Percentiles rank a stretch among this genome's conserved stretches.
Evolutionary conservation across 176 grass and related monocot species (phyloP).

Genomic region (Musa beccarii): DNA sequence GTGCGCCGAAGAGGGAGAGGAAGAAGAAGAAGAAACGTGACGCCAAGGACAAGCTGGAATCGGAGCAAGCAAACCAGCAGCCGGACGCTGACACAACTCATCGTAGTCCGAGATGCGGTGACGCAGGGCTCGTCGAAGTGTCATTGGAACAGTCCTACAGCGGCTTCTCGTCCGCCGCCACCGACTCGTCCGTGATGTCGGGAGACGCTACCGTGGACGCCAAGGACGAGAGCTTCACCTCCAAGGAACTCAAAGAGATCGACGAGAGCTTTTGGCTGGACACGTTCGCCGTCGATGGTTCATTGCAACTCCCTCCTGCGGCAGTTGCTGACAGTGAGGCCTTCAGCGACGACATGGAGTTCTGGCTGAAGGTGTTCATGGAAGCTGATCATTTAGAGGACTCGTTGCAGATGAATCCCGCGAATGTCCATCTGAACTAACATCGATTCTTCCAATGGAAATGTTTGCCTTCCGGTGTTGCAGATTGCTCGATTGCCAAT

Average conservation of each 20-base stretch:
- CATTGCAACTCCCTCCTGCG: no score
- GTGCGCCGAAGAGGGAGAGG: background rate
- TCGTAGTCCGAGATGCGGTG: no score
- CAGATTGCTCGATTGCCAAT: no score
- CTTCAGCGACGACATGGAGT: background rate
- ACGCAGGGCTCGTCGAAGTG: no score
- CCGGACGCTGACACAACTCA: background rate
- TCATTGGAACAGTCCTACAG: no score
- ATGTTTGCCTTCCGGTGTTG: no score
- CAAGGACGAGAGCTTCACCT: background rate
- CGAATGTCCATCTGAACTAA: no score
- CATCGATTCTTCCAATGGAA: no score
- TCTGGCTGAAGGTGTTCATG: background rate
- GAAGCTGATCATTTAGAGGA: background rate
- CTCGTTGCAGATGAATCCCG: background rate
- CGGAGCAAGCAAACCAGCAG: background rate
- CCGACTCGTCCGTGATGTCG: no score
- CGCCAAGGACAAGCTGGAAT: background rate
- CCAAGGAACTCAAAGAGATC: background rate
- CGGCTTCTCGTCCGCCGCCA: no score
- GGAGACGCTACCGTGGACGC: no score
- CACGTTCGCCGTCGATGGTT: background rate
- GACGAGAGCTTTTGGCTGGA: background rate
- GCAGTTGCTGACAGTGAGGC: no score
- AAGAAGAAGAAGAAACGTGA: background rate